Evolutionary conservation across 345 rosid genomes (phyloP).

Genomic region (Erysimum cheiranthoides): DNA sequence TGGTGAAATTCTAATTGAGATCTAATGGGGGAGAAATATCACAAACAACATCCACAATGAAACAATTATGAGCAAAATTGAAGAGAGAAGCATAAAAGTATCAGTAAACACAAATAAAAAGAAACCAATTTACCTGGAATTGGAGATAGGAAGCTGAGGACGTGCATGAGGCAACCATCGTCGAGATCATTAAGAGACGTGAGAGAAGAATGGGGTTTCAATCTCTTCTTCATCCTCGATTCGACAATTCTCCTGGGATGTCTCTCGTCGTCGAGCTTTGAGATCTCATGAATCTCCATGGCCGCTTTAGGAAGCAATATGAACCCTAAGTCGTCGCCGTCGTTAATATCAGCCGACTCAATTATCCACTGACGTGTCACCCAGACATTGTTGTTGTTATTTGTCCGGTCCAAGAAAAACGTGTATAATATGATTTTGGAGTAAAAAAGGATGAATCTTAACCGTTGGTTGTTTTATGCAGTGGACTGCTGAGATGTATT

Average conservation of each 20-base stretch:
- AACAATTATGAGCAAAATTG: slow-evolving; percentile 10
- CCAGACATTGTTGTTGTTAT: slow-evolving; percentile 4
- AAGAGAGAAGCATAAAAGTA: neutral
- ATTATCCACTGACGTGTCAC: slow-evolving; percentile 33
- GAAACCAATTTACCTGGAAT: slow-evolving; percentile 66
- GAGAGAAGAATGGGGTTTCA: slow-evolving; percentile 27
- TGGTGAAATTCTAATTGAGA: neutral
- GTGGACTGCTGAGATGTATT: slow-evolving; percentile 28
- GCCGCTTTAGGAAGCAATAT: slow-evolving; percentile 12
- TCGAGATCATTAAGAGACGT: slow-evolving; percentile 74
- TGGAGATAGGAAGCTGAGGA: slow-evolving; percentile 93
- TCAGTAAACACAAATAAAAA: neutral
- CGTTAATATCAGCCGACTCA: slow-evolving; percentile 34
- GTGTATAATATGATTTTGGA: neutral
- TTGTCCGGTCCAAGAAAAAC: neutral
- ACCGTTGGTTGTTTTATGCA: slow-evolving; percentile 23
- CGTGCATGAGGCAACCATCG: slow-evolving; percentile 98
- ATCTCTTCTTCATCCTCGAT: slow-evolving; percentile 35
- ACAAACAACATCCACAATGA: slow-evolving; percentile 5
- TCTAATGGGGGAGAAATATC: neutral
- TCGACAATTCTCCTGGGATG: slow-evolving; percentile 12
- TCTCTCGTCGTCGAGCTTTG: slow-evolving; percentile 16
- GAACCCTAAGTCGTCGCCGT: slow-evolving; percentile 41
- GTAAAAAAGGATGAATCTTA: neutral
- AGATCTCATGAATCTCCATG: slow-evolving; percentile 38